Conservation (phyloP, 495 filamentous ascomycete species). For the Tetracladium marchalianum region DNA sequence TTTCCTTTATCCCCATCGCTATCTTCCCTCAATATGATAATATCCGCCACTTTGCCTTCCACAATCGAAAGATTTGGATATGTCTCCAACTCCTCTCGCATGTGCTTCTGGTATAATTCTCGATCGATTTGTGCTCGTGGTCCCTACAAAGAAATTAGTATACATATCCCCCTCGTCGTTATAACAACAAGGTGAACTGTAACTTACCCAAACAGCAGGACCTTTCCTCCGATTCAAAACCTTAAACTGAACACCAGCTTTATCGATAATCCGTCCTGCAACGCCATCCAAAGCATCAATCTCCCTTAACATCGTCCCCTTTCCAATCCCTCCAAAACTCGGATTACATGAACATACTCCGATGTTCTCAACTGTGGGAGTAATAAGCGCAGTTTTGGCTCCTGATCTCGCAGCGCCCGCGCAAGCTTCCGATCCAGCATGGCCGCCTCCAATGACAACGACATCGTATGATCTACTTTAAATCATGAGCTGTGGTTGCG, state of each 20-base stretch:
- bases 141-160: slow-evolving; percentile 31
- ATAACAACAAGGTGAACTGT: background rate
- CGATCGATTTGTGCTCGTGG: slow-evolving; percentile 95
- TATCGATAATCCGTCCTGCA: slow-evolving; percentile 82
- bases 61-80: slow-evolving; percentile 73
- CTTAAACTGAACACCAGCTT: slow-evolving; percentile 85
- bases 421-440: slow-evolving; percentile 90
- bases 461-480: slow-evolving; percentile 50
- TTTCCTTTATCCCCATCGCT: slow-evolving; percentile 34
- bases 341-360: slow-evolving; percentile 97
- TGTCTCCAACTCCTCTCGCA: slow-evolving; percentile 72
- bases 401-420: slow-evolving; percentile 88
- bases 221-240: slow-evolving; percentile 84
- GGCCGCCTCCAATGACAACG: slow-evolving; percentile 88
- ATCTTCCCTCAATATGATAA: slow-evolving; percentile 55
- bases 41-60: slow-evolving; percentile 85
- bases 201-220: slow-evolving; percentile 72
- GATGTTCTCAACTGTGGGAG: slow-evolving; percentile 77
- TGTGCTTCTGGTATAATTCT: slow-evolving; percentile 78
- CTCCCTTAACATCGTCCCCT: slow-evolving; percentile 92
- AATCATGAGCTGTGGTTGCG: background rate
- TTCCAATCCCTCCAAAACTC: slow-evolving; percentile 96
- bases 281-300: slow-evolving; percentile 93
- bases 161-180: background rate
- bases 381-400: slow-evolving; percentile 82